These are phyloP conservation scores for Debaryomyces maramus DNA, from an alignment of 805 yeast species.

Conservation along the genomic window DNA sequence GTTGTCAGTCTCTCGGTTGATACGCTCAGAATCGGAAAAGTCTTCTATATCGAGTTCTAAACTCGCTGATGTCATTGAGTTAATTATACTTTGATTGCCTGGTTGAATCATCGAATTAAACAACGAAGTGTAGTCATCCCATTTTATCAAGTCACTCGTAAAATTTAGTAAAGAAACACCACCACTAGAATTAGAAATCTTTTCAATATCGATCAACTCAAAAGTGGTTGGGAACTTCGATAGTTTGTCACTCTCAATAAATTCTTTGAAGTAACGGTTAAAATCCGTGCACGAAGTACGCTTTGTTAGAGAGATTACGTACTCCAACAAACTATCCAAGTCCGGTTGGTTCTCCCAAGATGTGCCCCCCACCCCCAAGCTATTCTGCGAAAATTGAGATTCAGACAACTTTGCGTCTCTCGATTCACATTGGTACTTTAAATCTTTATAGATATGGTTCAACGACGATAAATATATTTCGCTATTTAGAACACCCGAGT, in stretches of 20 bases:
- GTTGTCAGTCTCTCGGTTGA: not conserved
- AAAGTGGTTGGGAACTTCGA: constrained; percentile 27
- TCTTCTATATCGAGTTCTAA: not conserved
- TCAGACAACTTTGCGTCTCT: constrained; percentile 23
- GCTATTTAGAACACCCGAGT: not conserved
- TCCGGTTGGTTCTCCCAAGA: constrained; percentile 32
- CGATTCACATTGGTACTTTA: constrained; percentile 48
- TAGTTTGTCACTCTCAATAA: not conserved
- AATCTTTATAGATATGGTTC: constrained; percentile 59
- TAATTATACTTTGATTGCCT: not conserved
- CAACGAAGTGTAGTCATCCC: constrained; percentile 19
- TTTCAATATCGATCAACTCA: constrained; percentile 26
- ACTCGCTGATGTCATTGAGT: not conserved
- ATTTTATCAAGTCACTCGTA: constrained; percentile 21
- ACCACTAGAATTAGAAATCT: constrained; percentile 1
- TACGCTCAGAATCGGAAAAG: not conserved
- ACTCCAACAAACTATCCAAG: constrained; percentile 29
- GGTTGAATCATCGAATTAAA: constrained; percentile 9
- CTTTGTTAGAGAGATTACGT: constrained; percentile 17
- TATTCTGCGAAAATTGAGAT: constrained; percentile 6
- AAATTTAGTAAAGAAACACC: constrained; percentile 13
- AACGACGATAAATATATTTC: constrained; percentile 46
- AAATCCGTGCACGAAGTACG: not conserved
- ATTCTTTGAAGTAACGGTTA: not conserved
- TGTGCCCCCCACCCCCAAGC: constrained; percentile 24